A percentile compares a stretch with the other conserved stretches of the same genome.
Conservation (phyloP, 371 early-diverging fungal genomes). For the Mucor sp. region DNA sequence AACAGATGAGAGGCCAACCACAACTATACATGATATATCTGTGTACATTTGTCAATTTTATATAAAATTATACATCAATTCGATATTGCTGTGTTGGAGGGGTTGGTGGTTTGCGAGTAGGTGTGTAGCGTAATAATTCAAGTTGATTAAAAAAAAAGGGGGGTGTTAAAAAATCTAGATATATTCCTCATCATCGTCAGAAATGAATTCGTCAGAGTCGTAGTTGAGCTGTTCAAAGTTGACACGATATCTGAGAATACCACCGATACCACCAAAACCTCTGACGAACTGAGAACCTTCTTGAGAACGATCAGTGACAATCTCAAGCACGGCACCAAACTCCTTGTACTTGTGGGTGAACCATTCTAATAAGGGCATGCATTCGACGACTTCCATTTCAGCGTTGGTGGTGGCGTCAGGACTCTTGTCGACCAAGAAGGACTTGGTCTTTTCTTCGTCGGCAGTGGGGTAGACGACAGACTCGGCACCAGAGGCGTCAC, state of each 20-base stretch:
- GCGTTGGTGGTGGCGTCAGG: slow-evolving; percentile 44
- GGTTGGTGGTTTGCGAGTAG: neutral
- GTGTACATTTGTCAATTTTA: neutral
- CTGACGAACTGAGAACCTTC: slow-evolving; percentile 99
- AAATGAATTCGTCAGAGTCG: slow-evolving; percentile 51
- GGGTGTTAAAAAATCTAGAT: slow-evolving; percentile 1
- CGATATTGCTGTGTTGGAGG: neutral
- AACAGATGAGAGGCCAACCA: neutral
- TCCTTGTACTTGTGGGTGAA: slow-evolving; percentile 98
- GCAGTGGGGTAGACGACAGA: slow-evolving; percentile 76
- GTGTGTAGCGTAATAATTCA: neutral
- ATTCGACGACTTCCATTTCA: slow-evolving; percentile 83
- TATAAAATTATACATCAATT: slow-evolving; percentile 1
- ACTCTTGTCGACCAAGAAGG: slow-evolving; percentile 50
- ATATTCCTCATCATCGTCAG: slow-evolving; percentile 38
- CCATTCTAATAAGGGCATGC: slow-evolving; percentile 94
- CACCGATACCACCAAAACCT: slow-evolving; percentile 99
- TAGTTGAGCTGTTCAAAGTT: slow-evolving; percentile 67
- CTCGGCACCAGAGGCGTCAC: slow-evolving; percentile 72
- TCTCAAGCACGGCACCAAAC: slow-evolving; percentile 92
- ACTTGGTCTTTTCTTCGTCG: slow-evolving; percentile 81
- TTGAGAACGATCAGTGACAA: slow-evolving; percentile 97
- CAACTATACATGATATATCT: neutral
- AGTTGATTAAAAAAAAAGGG: neutral
- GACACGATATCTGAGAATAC: slow-evolving; percentile 95